These are phyloP conservation scores for Agapanthus africanus DNA, from an alignment of 106 monocot species.

Conservation along the genomic window DNA sequence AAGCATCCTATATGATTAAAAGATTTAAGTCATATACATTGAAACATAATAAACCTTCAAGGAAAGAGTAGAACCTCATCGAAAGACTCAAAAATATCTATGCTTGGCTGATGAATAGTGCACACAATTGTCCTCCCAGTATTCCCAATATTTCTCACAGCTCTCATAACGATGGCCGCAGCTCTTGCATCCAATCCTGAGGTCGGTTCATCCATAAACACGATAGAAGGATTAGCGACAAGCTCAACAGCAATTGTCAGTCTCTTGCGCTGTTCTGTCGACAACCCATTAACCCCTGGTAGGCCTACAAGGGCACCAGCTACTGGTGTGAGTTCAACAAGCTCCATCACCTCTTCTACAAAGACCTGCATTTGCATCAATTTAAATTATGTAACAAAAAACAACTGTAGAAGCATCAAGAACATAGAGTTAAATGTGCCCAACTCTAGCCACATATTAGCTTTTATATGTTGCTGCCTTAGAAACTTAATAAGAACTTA, in stretches of 20 bases:
- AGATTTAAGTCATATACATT: neutral
- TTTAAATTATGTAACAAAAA: neutral
- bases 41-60: neutral
- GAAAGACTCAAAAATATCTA: conserved; percentile 99
- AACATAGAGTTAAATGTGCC: no score
- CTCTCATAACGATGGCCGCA: conserved; percentile 98
- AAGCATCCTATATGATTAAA: neutral
- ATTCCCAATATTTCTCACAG: conserved; percentile 97
- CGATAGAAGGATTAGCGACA: conserved; percentile 97
- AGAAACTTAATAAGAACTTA: no score
- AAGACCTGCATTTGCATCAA: conserved; percentile 49
- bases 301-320: conserved; percentile 90
- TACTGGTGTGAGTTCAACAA: conserved; percentile 82
- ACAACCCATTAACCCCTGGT: conserved; percentile 84
- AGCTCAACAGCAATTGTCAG: conserved; percentile 97
- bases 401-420: no score
- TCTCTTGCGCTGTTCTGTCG: conserved; percentile 90
- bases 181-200: conserved; percentile 97
- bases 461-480: no score
- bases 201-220: conserved; percentile 99
- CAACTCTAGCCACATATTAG: no score
- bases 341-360: conserved; percentile 98
- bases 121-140: conserved; percentile 98
- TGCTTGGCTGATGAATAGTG: conserved; percentile 99
- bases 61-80: conserved; percentile 68